A percentile compares a stretch with the other conserved stretches of the same genome.
Evolutionary conservation across 768 basidiomycete species (phyloP).

Genomic region (Boletus speciosus): DNA sequence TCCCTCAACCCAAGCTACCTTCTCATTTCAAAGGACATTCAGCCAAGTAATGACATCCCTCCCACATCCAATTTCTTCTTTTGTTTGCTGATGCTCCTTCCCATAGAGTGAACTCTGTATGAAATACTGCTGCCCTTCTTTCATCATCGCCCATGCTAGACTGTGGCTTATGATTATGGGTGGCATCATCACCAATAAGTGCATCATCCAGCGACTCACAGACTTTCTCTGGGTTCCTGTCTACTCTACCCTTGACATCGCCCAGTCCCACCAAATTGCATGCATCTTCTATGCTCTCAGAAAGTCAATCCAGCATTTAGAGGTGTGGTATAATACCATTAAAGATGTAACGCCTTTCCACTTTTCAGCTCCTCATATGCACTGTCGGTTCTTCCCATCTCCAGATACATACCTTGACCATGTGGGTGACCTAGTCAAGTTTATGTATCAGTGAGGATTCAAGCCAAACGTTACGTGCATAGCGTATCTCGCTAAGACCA

Average conservation of each 20-base stretch:
- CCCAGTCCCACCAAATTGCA: conserved; percentile 11
- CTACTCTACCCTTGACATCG: conserved; percentile 15
- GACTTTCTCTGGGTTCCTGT: conserved; percentile 30
- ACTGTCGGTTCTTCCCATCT: conserved; percentile 21
- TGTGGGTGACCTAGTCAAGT: background rate
- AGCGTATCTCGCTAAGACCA: conserved; percentile 18
- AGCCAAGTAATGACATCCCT: conserved; percentile 6
- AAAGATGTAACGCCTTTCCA: background rate
- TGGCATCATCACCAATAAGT: conserved; percentile 24
- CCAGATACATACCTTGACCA: background rate
- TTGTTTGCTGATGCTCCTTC: background rate
- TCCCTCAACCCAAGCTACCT: conserved; percentile 28
- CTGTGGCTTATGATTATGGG: conserved; percentile 34
- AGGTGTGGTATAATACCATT: conserved; percentile 19
- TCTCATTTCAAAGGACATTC: conserved; percentile 20
- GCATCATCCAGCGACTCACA: conserved; percentile 34
- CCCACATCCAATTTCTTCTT: background rate
- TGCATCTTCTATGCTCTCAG: conserved; percentile 22
- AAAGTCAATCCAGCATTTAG: conserved; percentile 9
- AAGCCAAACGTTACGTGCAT: conserved; percentile 16
- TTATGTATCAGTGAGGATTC: conserved; percentile 20
- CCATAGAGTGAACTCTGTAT: conserved; percentile 13
- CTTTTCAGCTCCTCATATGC: background rate
- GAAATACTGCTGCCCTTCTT: conserved; percentile 29
- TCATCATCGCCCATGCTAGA: conserved; percentile 15